Conservation (phyloP, 306 rosid species). For the Prunus mira region DNA sequence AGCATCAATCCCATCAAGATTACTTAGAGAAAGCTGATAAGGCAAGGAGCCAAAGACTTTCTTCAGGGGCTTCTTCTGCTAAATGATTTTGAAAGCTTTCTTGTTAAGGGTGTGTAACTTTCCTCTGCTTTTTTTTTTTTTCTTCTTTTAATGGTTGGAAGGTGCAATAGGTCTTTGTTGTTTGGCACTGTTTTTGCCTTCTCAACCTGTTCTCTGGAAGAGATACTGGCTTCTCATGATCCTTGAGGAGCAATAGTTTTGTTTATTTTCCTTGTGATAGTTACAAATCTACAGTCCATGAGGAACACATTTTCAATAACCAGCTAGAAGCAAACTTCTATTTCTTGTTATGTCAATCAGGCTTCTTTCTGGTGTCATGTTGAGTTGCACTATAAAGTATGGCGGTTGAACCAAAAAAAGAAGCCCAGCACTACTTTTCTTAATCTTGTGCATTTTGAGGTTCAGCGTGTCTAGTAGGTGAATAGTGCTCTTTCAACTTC, state of each 20-base stretch:
- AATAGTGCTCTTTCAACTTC: too few species aligned
- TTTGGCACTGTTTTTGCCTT: not conserved
- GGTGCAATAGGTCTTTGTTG: not conserved
- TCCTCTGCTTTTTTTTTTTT: conserved; percentile 6
- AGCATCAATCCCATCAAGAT: conserved; percentile 93
- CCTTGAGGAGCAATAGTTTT: not conserved
- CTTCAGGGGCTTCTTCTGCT: conserved; percentile 63
- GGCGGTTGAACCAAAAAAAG: too few species aligned
- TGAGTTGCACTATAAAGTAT: not conserved
- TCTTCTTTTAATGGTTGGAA: not conserved
- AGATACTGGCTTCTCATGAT: not conserved
- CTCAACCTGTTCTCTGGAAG: conserved; percentile 1
- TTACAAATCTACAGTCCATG: not conserved
- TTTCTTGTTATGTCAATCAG: not conserved
- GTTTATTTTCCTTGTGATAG: not conserved
- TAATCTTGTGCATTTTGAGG: too few species aligned
- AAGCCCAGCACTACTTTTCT: too few species aligned
- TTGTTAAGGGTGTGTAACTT: conserved; percentile 9
- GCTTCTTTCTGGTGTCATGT: not conserved
- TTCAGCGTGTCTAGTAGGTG: too few species aligned
- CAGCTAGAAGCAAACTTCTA: not conserved
- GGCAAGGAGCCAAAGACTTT: conserved; percentile 90
- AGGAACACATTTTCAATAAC: not conserved
- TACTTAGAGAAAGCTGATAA: conserved; percentile 90
- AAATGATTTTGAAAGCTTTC: conserved; percentile 44